Evolutionary conservation across 257 asterid species (phyloP).

Genomic region (Rehmannia glutinosa): DNA sequence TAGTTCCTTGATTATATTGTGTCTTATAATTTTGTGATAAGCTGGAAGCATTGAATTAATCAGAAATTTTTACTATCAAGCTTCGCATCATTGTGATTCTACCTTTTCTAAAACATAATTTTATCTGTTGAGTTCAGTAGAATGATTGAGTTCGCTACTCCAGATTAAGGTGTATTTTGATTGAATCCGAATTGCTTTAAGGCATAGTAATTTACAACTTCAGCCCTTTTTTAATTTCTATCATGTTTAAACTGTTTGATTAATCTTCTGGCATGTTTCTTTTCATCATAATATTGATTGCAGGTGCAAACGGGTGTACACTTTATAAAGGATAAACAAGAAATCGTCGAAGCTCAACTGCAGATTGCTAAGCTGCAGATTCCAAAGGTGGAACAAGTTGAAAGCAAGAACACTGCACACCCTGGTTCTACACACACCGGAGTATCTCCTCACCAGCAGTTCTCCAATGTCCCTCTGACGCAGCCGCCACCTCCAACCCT

Average conservation of each 20-base stretch:
- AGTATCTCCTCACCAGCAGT: conserved; percentile 49
- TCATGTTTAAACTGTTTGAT: conserved; percentile 9
- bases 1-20: too few relatives aligned
- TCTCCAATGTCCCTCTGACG: conserved; percentile 35
- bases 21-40: too few relatives aligned
- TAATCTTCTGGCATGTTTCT: not conserved
- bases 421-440: conserved; percentile 43
- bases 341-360: conserved; percentile 62
- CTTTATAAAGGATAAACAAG: conserved; percentile 74
- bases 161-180: not conserved
- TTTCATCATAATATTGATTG: conserved; percentile 18
- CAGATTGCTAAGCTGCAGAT: conserved; percentile 61
- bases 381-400: conserved; percentile 53
- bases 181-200: not conserved
- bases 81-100: too few relatives aligned
- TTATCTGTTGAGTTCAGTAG: not conserved
- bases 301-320: conserved; percentile 81
- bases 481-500: conserved; percentile 41
- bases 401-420: conserved; percentile 35
- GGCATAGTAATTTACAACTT: not conserved
- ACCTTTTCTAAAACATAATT: not conserved
- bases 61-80: too few relatives aligned
- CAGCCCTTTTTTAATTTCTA: not conserved
- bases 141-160: not conserved
- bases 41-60: too few relatives aligned